Base-by-base conservation (phyloP, 148 eudicot species). In the Rhododendron molle region DNA sequence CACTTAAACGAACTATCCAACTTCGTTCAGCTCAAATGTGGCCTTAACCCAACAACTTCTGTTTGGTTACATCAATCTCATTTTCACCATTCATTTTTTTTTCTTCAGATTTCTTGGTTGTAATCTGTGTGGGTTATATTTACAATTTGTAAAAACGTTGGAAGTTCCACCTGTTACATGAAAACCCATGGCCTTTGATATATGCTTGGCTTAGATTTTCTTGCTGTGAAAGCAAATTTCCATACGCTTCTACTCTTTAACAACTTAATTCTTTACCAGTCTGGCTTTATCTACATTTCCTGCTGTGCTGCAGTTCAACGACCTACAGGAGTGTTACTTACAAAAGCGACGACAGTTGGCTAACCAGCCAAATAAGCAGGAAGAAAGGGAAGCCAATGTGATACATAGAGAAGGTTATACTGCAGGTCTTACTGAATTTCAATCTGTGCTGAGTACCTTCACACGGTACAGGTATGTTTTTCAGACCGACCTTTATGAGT, bases 261-360 rank as follows among this genome's bases (percentile, higher is more conserved):
- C 56, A n/a, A 73, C 56, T 46, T 26, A 83, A 56, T 20, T 67
- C 8, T 62, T 65, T 34, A 26, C 76, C 9, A 67, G 80, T 83
- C 20, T 10, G 67, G n/a, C 40, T 74, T 83, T 76, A 32, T 84
- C 80, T 26, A 36, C 43, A 6, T 83, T 32, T 84, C 80, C 47
- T 36, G 21, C 36, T 54, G n/a, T 84, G 83, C 87, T 88, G 49
- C 90, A 93, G 94, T 91, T 91, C 87, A 89, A 83, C 44, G 94
- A 91, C 85, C 88, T 93, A 47, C 93, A 91, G 85, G 94, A 90
- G 74, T 93, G 94, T 87, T 93, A 93, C 92, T 83, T 93, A 86
- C 94, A 89, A 91, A 93, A 93, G 88, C 90, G 94, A 60, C 88
- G 93, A 4, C 94, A 93, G 76, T 85, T 81, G 60, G 85, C 86